Conservation (phyloP, 2,329 filamentous ascomycete genomes). For the Trichoderma guizhouense region DNA sequence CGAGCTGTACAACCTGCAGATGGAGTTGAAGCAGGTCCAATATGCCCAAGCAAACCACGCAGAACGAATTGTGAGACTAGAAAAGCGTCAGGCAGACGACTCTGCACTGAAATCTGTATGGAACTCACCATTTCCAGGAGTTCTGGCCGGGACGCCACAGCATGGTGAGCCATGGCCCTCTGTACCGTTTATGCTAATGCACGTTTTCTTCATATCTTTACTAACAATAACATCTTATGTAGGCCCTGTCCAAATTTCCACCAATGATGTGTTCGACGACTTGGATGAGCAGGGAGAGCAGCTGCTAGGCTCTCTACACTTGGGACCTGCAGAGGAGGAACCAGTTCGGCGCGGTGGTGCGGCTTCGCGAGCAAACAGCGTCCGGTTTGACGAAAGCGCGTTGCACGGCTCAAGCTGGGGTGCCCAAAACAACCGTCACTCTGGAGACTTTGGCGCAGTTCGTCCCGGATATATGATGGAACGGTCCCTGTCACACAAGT, state of each 20-base stretch:
- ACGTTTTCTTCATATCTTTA: background rate
- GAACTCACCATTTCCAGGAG: conserved; percentile 89
- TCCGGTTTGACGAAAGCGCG: conserved; percentile 94
- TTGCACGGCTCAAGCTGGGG: conserved; percentile 84
- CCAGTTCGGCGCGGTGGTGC: conserved; percentile 81
- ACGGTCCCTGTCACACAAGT: conserved; percentile 88
- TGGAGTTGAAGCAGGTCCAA: conserved; percentile 67
- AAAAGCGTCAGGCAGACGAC: conserved; percentile 66
- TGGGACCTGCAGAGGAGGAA: conserved; percentile 79
- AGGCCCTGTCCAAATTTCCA: conserved; percentile 77
- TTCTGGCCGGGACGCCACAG: conserved; percentile 77
- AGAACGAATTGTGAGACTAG: conserved; percentile 58
- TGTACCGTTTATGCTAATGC: background rate
- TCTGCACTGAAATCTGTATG: conserved; percentile 79
- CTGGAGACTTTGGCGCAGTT: conserved; percentile 74
- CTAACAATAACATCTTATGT: conserved; percentile 14
- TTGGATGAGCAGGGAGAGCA: conserved; percentile 85
- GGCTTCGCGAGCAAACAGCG: conserved; percentile 90
- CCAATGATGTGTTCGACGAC: conserved; percentile 82
- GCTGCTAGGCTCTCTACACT: conserved; percentile 73
- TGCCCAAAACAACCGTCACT: conserved; percentile 72
- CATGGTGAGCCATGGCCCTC: conserved; percentile 60
- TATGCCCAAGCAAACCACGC: conserved; percentile 59
- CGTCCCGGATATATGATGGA: conserved; percentile 87
- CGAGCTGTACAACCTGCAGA: conserved; percentile 65